Conservation (phyloP, 2,329 filamentous ascomycete genomes). For the Peltaster fructicola region DNA sequence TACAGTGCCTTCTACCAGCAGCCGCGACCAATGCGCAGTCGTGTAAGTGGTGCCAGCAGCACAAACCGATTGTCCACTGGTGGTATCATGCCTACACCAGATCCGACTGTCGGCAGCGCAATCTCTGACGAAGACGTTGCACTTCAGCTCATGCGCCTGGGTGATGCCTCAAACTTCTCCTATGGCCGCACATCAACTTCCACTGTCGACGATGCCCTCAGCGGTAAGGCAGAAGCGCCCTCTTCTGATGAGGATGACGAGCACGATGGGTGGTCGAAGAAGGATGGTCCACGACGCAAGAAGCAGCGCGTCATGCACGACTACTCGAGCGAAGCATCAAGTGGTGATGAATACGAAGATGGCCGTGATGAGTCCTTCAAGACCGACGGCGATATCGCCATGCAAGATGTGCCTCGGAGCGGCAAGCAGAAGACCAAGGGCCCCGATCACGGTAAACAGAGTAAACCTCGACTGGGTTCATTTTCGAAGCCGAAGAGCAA, state of each 20-base stretch:
- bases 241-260: constrained; percentile 54
- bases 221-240: constrained; percentile 67
- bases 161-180: constrained; percentile 83
- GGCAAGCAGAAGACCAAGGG: constrained; percentile 26
- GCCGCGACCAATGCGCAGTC: constrained; percentile 40
- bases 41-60: constrained; percentile 38
- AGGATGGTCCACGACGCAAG: constrained; percentile 18
- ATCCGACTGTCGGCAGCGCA: constrained; percentile 91
- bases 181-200: constrained; percentile 87
- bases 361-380: constrained; percentile 35
- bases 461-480: constrained; percentile 26
- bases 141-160: constrained; percentile 87
- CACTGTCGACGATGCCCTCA: constrained; percentile 83
- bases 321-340: constrained; percentile 39
- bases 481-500: constrained; percentile 37
- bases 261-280: constrained; percentile 36
- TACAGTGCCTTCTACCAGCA: constrained; percentile 7
- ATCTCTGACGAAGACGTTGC: constrained; percentile 98
- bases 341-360: constrained; percentile 42
- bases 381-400: constrained; percentile 32
- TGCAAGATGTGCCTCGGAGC: constrained; percentile 4
- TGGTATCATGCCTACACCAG: constrained; percentile 73
- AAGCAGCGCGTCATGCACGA: constrained; percentile 28
- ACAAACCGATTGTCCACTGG: constrained; percentile 25
- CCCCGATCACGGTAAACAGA: constrained; percentile 22